Evolutionary conservation across 345 rosid genomes (phyloP).

Genomic region (Bruguiera sexangula): DNA sequence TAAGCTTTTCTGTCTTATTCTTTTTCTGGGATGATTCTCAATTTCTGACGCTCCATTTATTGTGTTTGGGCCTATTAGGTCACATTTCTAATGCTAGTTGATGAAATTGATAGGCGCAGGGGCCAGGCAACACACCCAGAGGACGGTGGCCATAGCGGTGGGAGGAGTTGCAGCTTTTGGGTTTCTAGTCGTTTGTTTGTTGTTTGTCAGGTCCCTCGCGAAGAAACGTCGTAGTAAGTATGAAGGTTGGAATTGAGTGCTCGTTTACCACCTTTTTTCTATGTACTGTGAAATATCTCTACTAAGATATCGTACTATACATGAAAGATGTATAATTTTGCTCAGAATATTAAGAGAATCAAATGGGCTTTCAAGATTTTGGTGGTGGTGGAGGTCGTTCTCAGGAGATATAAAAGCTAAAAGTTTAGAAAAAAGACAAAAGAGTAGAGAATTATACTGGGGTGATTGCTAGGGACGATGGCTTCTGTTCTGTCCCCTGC

Average conservation of each 20-base stretch:
- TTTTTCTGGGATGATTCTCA: no score
- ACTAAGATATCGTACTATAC: background rate
- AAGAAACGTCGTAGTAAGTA: conserved; percentile 50
- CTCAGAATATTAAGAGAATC: conserved; percentile 13
- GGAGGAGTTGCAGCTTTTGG: conserved; percentile 80
- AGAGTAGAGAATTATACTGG: background rate
- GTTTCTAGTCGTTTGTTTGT: conserved; percentile 54
- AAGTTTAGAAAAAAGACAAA: background rate
- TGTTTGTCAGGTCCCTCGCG: conserved; percentile 49
- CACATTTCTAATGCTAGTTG: no score
- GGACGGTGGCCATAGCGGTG: conserved; percentile 75
- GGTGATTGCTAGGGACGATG: background rate
- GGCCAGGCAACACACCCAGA: conserved; percentile 50
- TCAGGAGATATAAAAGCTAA: background rate
- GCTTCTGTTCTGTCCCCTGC: no score
- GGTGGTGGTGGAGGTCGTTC: background rate
- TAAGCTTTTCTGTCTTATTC: background rate
- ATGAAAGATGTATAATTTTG: background rate
- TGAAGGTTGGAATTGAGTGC: conserved; percentile 23
- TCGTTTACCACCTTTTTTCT: background rate
- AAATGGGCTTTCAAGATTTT: background rate
- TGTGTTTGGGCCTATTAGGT: no score
- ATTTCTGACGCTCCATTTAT: no score
- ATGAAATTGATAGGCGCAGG: conserved; percentile 19
- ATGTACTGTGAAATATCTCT: background rate